Evolutionary conservation across 1,284 basidiomycete species (phyloP).

Genomic region (Leccinum laetum): DNA sequence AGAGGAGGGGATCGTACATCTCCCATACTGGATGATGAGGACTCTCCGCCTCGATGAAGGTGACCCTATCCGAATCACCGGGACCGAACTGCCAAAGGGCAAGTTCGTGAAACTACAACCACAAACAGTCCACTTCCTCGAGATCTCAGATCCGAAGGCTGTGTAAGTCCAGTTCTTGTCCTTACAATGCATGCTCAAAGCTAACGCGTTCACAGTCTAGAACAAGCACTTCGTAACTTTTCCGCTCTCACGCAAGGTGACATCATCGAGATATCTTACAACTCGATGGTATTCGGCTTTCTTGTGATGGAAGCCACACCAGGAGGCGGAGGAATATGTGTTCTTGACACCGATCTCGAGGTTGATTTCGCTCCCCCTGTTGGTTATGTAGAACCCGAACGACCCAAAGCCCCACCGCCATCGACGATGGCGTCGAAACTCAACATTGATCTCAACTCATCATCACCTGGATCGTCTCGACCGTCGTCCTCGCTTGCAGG

Average conservation of each 20-base stretch:
- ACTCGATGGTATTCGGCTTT: conserved; percentile 92
- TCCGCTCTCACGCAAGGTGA: conserved; percentile 89
- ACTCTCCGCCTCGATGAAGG: conserved; percentile 92
- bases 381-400: conserved; percentile 88
- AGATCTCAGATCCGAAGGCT: conserved; percentile 95
- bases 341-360: conserved; percentile 97
- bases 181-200: conserved; percentile 1
- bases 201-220: conserved; percentile 59
- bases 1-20: conserved; percentile 92
- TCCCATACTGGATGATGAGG: conserved; percentile 99
- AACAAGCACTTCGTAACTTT: conserved; percentile 95
- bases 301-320: conserved; percentile 95
- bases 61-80: conserved; percentile 92
- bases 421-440: conserved; percentile 97
- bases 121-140: conserved; percentile 93
- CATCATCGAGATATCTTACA: conserved; percentile 91
- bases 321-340: conserved; percentile 85
- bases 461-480: conserved; percentile 79
- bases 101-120: conserved; percentile 98
- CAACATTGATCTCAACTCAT: conserved; percentile 88
- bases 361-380: conserved; percentile 81
- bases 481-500: conserved; percentile 75
- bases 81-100: conserved; percentile 88
- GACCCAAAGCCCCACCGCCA: conserved; percentile 78
- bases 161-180: conserved; percentile 62